A percentile compares a stretch with the other conserved stretches of the same genome.
These are phyloP conservation scores for Colletotrichum navitas DNA, from an alignment of 2,329 filamentous ascomycete species.

Conservation along the genomic window DNA sequence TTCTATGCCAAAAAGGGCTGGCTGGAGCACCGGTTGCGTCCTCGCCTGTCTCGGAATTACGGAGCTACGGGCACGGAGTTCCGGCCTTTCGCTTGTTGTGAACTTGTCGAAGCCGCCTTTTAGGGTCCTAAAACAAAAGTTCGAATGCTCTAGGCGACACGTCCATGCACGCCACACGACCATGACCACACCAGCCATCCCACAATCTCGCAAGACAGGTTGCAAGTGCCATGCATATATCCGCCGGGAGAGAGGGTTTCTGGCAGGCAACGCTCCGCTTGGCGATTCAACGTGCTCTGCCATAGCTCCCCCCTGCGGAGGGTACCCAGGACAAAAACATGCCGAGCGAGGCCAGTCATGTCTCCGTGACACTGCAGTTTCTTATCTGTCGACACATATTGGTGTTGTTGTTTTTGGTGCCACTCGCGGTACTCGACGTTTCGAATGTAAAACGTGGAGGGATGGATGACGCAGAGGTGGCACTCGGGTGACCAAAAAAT, in stretches of 20 bases:
- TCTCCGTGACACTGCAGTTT: not conserved
- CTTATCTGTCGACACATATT: not conserved
- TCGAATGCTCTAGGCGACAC: not conserved
- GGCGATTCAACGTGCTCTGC: not conserved
- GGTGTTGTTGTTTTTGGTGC: not conserved
- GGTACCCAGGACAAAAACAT: not conserved
- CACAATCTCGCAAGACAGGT: not conserved
- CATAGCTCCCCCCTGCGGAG: not conserved
- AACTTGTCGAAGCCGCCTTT: not conserved
- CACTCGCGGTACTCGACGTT: not conserved
- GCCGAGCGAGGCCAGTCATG: not conserved
- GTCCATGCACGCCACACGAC: not conserved
- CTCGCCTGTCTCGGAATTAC: not conserved
- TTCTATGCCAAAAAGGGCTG: not conserved
- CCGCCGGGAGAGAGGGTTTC: not conserved
- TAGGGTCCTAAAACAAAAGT: not conserved
- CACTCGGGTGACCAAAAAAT: too few relatives aligned
- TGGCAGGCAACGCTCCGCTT: not conserved
- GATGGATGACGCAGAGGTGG: not conserved
- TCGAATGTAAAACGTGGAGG: not conserved
- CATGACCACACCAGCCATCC: not conserved
- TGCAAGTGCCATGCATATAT: not conserved
- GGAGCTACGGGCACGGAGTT: not conserved
- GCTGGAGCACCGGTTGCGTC: not conserved
- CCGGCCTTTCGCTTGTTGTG: not conserved